phyloP scores from a whole-genome alignment of 352 stramenopile species.

The Pelagophyceae sp. region DNA sequence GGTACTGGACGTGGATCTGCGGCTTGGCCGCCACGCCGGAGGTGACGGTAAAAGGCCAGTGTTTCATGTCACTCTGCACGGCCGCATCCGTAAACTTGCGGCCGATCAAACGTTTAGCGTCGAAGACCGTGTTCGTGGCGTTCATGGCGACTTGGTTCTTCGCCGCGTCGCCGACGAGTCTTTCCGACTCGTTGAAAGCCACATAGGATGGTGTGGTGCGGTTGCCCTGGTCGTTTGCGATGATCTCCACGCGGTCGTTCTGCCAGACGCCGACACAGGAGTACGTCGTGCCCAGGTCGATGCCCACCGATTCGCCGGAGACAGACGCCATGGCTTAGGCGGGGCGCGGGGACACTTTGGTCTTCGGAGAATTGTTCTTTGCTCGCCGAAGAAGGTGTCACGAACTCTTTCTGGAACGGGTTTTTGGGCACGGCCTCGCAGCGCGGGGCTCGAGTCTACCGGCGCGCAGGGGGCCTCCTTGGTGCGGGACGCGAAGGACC shows the following conservation, averaged over 20 bases:
- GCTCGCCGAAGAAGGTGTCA: too few species aligned
- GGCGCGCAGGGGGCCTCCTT: too few species aligned
- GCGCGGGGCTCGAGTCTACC: too few species aligned
- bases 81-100: slow-evolving; percentile 54
- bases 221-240: slow-evolving; percentile 89
- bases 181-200: slow-evolving; percentile 83
- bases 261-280: slow-evolving; percentile 93
- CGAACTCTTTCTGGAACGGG: too few species aligned
- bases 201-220: slow-evolving; percentile 89
- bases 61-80: slow-evolving; percentile 65
- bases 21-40: slow-evolving; percentile 56
- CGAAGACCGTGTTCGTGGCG: slow-evolving; percentile 67
- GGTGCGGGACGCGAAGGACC: too few species aligned
- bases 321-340: neutral
- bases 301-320: slow-evolving; percentile 56
- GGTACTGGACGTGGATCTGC: slow-evolving; percentile 72
- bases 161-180: slow-evolving; percentile 84
- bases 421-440: too few species aligned
- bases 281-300: slow-evolving; percentile 94
- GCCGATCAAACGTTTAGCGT: slow-evolving; percentile 67
- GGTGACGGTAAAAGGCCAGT: slow-evolving; percentile 66
- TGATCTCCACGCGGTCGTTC: slow-evolving; percentile 88
- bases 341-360: too few species aligned
- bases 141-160: slow-evolving; percentile 87
- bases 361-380: too few species aligned